Percentiles rank a stretch among this genome's conserved stretches.
Conservation (phyloP, 176 grass and related monocot genomes). For the Carex parvula region DNA sequence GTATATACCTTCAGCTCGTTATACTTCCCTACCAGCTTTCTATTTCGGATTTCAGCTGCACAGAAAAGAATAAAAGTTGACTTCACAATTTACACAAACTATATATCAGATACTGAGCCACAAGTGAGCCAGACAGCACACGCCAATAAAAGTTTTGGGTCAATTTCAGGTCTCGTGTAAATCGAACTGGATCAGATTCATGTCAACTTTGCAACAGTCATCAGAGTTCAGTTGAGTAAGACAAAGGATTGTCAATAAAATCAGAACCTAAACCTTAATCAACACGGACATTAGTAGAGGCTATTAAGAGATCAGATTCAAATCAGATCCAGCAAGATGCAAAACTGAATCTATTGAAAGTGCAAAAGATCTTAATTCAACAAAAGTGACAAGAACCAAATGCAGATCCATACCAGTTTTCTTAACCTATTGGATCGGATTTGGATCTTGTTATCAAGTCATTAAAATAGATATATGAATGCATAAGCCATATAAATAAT, state of each 20-base stretch:
- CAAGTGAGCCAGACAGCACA: background rate
- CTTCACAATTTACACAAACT: background rate
- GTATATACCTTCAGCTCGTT: slow-evolving; percentile 90
- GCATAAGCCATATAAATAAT: background rate
- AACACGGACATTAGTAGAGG: background rate
- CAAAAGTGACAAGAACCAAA: background rate
- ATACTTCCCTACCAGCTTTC: slow-evolving; percentile 79
- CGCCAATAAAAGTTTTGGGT: background rate
- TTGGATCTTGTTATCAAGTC: background rate
- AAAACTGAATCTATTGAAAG: background rate
- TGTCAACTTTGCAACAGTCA: background rate
- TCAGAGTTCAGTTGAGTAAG: background rate
- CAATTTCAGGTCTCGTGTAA: background rate
- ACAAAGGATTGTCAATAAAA: background rate
- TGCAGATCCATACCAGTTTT: background rate
- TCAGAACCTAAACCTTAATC: background rate
- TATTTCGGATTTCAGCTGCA: slow-evolving; percentile 81
- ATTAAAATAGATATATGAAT: background rate
- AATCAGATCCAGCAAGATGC: background rate
- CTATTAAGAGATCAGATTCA: background rate
- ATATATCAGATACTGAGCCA: background rate
- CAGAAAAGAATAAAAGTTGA: slow-evolving; percentile 42
- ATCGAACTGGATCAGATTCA: background rate
- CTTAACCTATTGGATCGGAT: background rate
- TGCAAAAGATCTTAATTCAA: background rate